Conservation (phyloP, 2,329 filamentous ascomycete genomes). For the Trichoderma semiorbis region DNA sequence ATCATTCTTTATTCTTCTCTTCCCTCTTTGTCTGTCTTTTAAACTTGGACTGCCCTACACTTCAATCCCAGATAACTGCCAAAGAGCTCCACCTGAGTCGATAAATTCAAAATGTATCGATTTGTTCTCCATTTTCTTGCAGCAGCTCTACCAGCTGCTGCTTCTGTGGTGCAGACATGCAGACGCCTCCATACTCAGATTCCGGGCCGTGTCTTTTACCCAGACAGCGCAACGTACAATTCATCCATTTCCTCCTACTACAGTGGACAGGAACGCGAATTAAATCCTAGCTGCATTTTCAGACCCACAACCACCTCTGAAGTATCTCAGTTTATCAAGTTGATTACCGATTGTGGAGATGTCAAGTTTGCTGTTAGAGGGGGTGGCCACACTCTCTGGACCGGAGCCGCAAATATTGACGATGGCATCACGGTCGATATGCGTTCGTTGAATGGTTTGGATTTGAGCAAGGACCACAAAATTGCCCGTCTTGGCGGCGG, state of each 20-base stretch:
- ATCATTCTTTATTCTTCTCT: background rate
- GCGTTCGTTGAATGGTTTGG: slow-evolving; percentile 34
- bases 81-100: background rate
- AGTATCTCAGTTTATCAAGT: background rate
- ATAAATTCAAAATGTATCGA: background rate
- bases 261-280: background rate
- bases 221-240: background rate
- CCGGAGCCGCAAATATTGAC: slow-evolving; percentile 36
- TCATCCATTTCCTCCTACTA: background rate
- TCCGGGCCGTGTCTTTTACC: background rate
- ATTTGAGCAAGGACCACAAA: slow-evolving; percentile 29
- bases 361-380: slow-evolving; percentile 36
- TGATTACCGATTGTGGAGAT: background rate
- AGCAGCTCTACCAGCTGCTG: background rate
- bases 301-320: background rate
- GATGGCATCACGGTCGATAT: slow-evolving; percentile 37
- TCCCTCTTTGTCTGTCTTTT: background rate
- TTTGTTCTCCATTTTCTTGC: background rate
- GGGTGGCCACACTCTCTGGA: slow-evolving; percentile 43
- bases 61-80: background rate
- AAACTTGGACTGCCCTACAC: background rate
- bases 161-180: background rate
- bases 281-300: background rate
- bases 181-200: background rate
- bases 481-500: slow-evolving; percentile 37